Base-by-base conservation (phyloP, 306 rosid species). In the Comarum palustre region DNA sequence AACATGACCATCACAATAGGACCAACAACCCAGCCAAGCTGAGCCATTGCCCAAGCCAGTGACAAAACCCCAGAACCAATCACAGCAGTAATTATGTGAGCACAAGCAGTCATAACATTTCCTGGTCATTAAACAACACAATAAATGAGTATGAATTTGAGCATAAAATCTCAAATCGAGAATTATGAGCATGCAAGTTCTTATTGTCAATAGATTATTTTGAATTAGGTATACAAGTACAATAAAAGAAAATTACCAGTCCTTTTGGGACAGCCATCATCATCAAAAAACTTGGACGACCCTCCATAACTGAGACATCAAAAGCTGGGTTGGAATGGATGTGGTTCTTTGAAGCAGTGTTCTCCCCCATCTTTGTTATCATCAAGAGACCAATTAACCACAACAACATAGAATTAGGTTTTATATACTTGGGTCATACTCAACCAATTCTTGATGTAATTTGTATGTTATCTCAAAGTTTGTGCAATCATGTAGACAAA, bases 11-110 rank as follows among this genome's bases (percentile, higher is more conserved):
- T 89, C 3, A 78, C 81, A 45, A 58, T 36, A 36, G 89, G 84
- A 12, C 94, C 94, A 31, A 85, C 90, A 58, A 90, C 34, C 96
- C 94, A 88, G 77, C 96, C 96, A 54, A 90, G 86, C 75, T 90
- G 96, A 39, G 96, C 93, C 14, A 63, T 75, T 13, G 93, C 88
- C 93, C 93, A 90, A 24, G 94, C 94, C 80, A 90, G 60, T 3
- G 94, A 84, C 19, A 90, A 24, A 36, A 90, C 94, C 10, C 96
- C 96, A 19, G 96, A 88, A 0, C 96, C 96, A 50, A 90, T 87
- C 66, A 90, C 96, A 8, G 94, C 92, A 0, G 96, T 90, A 70
- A 90, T 85, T 27, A 90, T 84, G 81, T 90, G 96, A 32, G 96
- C 86, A 74, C 89, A 82, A 22, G 90, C 86, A 12, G 94, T 90